Percentiles rank a stretch among this genome's conserved stretches.
Evolutionary conservation across 1,284 basidiomycete genomes (phyloP).

Genomic region (Anthracocystis walkeri): DNA sequence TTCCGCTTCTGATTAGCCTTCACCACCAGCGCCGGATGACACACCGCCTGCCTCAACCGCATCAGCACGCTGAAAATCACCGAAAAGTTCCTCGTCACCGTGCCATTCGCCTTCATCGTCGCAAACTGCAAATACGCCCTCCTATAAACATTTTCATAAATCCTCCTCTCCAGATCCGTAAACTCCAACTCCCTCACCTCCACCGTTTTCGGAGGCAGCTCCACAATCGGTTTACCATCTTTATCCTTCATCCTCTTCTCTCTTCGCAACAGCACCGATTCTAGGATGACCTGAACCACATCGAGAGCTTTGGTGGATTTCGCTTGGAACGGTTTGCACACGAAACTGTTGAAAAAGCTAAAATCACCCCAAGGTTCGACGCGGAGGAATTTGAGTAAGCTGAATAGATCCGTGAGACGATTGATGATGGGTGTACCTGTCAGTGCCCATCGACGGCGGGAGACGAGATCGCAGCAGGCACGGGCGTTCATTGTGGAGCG

Average conservation of each 20-base stretch:
- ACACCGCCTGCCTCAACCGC: conserved; percentile 71
- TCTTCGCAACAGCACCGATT: conserved; percentile 78
- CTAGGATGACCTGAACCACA: conserved; percentile 66
- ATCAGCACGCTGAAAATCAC: conserved; percentile 71
- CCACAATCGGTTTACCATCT: conserved; percentile 88
- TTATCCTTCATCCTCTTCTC: conserved; percentile 91
- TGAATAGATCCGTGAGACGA: conserved; percentile 84
- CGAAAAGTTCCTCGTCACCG: conserved; percentile 66
- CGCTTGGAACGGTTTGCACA: conserved; percentile 66
- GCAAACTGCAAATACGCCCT: conserved; percentile 64
- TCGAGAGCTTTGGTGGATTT: conserved; percentile 65
- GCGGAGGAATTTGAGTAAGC: conserved; percentile 76
- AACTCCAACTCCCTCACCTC: conserved; percentile 59
- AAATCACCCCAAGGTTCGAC: conserved; percentile 83
- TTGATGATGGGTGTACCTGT: conserved; percentile 98
- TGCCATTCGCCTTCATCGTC: conserved; percentile 56
- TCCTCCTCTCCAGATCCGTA: conserved; percentile 63
- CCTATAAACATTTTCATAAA: conserved; percentile 69
- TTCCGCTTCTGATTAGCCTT: conserved; percentile 43
- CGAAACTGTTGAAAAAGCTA: conserved; percentile 67
- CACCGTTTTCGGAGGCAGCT: conserved; percentile 86
- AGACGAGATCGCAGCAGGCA: conserved; percentile 85
- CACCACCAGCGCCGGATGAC: conserved; percentile 70
- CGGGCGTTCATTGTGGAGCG: conserved; percentile 88
- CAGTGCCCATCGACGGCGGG: conserved; percentile 87